Base-by-base conservation (phyloP, 1,284 basidiomycete species). In the Rhodotorula sp. region DNA sequence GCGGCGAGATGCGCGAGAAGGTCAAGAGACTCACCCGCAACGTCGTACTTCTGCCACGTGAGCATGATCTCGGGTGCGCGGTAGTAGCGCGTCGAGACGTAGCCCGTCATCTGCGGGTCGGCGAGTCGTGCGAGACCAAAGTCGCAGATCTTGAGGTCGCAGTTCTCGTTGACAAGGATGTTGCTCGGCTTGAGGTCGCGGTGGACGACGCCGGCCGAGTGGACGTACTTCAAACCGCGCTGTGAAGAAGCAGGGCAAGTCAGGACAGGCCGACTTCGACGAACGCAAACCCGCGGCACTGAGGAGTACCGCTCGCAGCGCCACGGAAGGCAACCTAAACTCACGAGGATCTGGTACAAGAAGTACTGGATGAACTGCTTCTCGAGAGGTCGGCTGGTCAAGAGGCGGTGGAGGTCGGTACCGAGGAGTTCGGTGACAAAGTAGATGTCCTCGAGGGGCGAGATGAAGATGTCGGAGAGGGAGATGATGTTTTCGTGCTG, bases 321-420 rank as follows among this genome's bases (percentile, higher is more conserved):
- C 34, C 2, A 25, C n/a, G 16, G 16, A 27, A n/a, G 17, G 16
- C 42, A 53, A 84, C 89, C 71, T 68, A 92, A 9, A 63, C 61
- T 55, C 91, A 63, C 61, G 71, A 99, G 87, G 77, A 99, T 99
- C 83, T 99, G 96, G 84, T 99, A 99, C 53, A 99, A 85, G 86
- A 99, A 99, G 83, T 99, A 99, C 81, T 99, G 96, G 74, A 99
- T 99, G 83, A 99, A 99, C 82, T 99, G 96, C 85, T 99, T 99
- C 85, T 99, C 96, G 76, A 99, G 86, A 41, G 96, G 96, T 65
- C 96, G 87, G 62, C 93, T 96, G 27, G 97, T 99, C 77, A 99
- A 87, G 48, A 99, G 87, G 74, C 96, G 91, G 82, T 99, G 96
- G 23, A 99, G 87, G 84, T 99, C 96, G 73, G 96, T 99, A 67